A percentile compares a stretch with the other conserved stretches of the same genome.
Evolutionary conservation across 352 stramenopile genomes (phyloP).

Genomic region (Thraustochytrium sp.): DNA sequence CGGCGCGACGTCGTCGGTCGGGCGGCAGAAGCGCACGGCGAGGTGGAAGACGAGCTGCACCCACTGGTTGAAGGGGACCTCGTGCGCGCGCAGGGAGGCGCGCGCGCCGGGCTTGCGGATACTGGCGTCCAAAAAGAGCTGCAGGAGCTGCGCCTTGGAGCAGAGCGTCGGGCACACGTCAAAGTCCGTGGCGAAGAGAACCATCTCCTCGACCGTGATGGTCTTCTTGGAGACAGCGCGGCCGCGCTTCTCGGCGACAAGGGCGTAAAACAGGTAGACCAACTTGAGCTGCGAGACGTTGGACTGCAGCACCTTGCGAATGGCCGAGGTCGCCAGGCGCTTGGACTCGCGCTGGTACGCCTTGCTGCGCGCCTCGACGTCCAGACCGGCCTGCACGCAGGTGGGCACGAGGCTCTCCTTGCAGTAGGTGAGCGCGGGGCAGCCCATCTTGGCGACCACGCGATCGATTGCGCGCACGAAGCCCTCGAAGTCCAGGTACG

Average conservation of each 20-base stretch:
- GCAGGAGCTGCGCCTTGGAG: neutral
- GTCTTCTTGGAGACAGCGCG: neutral
- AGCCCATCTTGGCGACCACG: neutral
- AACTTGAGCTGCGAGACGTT: constrained; percentile 37
- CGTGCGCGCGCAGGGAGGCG: neutral
- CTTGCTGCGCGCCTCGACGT: neutral
- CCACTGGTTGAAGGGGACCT: constrained; percentile 35
- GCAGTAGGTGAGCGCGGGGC: neutral
- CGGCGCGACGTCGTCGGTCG: neutral
- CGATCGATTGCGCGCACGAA: neutral
- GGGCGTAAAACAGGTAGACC: constrained; percentile 5
- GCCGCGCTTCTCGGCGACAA: constrained; percentile 22
- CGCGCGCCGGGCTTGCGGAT: constrained; percentile 4
- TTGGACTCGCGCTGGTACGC: constrained; percentile 29
- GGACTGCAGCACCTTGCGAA: constrained; percentile 6
- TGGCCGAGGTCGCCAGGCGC: neutral
- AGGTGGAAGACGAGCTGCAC: constrained; percentile 31
- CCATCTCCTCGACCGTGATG: constrained; percentile 37
- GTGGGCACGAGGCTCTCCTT: constrained; percentile 12
- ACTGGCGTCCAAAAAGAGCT: neutral
- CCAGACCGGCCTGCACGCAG: neutral
- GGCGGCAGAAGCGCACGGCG: constrained; percentile 25
- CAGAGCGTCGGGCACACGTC: neutral
- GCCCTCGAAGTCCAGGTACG: neutral
- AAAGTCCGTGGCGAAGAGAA: constrained; percentile 34